Evolutionary conservation across 306 rosid genomes (phyloP), one percentile per base, ranked within the genome.

Genomic region (Mucuna pruriens): DNA sequence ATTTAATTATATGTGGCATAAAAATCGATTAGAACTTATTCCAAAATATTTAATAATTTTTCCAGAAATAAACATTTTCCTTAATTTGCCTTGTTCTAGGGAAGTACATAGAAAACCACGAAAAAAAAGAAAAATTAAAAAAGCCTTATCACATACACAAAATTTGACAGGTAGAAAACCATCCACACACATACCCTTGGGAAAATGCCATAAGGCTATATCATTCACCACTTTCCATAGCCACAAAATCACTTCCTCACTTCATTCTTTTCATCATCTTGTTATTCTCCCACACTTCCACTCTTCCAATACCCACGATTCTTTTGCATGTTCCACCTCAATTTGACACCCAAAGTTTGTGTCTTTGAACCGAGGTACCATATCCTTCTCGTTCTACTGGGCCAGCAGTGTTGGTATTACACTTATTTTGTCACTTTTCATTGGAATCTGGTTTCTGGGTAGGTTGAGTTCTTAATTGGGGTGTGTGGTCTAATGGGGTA

Each of bases 121-220:
- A 54, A 33, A 39, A 17, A 15, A n/a, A 17, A 17, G 2, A 26
- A 3, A 17, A 9, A 52, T 15, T 3, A 9, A 31, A 25, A 63
- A 58, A 72, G 85, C 88, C 84, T 89, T 89, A 86, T 89, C 92
- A 17, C 45, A 55, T 55, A 19, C 23, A 46, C 42, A 76, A 40
- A 81, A 65, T 85, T 85, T 83, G 92, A 75, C 78, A 87, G 97
- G 92, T 86, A 65, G 79, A 88, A 80, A 88, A 82, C 46, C 65
- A 80, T 86, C 98, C 31, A 29, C 98, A 92, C 98, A 88, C 87
- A 69, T 7, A 44, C 81, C 75, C 72, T 42, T 54, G 46, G 75
- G 8, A 77, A 74, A 74, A 73, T 65, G 58, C 77, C 85, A 70
- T 7, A 81, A 84, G 75, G 62, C 88, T 84, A 91, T 84, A 91